Conservation (phyloP, 805 yeast species). For the Nakazawaea molendinolei region DNA sequence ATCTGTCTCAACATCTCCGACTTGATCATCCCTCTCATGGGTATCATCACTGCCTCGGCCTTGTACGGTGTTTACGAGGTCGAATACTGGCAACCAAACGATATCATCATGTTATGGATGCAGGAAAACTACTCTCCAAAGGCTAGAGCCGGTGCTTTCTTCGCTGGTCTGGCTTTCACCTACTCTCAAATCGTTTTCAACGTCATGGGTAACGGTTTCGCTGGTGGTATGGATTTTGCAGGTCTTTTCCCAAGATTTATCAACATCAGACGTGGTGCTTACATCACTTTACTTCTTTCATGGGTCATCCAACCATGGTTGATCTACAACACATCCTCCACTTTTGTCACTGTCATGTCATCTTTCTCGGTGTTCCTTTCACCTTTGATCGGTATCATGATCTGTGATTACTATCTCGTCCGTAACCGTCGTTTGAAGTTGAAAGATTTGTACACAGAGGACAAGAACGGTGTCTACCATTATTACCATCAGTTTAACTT, state of each 20-base stretch:
- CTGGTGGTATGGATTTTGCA: conserved; percentile 46
- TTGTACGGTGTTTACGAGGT: conserved; percentile 27
- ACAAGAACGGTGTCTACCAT: conserved; percentile 28
- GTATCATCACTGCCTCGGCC: conserved; percentile 35
- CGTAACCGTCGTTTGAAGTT: conserved; percentile 33
- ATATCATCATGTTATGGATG: conserved; percentile 25
- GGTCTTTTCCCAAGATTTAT: conserved; percentile 39
- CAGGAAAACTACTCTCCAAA: conserved; percentile 23
- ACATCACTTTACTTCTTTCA: conserved; percentile 27
- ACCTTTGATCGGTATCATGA: conserved; percentile 31
- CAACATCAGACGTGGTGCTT: conserved; percentile 40
- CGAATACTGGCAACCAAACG: conserved; percentile 30
- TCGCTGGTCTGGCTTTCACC: conserved; percentile 25
- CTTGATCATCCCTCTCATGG: conserved; percentile 35
- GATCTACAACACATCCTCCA: conserved; percentile 25
- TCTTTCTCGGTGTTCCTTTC: conserved; percentile 30
- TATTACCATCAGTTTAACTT: conserved; percentile 36
- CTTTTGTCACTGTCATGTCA: conserved; percentile 26
- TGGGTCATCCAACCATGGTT: conserved; percentile 33
- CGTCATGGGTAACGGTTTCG: conserved; percentile 31
- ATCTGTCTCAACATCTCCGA: conserved; percentile 20
- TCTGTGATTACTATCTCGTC: conserved; percentile 33
- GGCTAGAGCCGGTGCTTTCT: conserved; percentile 30
- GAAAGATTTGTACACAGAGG: conserved; percentile 31
- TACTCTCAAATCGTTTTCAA: conserved; percentile 32